Evolutionary conservation across 345 rosid genomes (phyloP), one percentile per base, ranked within the genome.

Genomic region (Conringia planisiliqua): DNA sequence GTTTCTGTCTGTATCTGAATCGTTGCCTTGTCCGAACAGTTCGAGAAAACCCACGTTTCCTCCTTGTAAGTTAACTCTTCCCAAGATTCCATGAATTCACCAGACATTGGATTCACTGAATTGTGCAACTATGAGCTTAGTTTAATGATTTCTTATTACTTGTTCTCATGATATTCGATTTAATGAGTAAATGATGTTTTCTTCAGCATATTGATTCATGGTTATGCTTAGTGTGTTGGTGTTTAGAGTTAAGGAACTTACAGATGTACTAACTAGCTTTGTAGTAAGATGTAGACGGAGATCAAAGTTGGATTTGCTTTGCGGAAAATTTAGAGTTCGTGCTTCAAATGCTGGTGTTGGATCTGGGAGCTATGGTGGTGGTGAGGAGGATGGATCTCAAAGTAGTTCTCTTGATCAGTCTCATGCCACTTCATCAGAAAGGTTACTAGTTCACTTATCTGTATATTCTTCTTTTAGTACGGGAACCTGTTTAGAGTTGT

Each of bases 301-400:
- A 78, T 46, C 82, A 46, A 80, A 75, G 52, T 66, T 79, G 78
- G 81, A 76, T 40, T 78, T 76, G 51, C 62, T 65, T 1, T 54
- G 76, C 44, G 38, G 77, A 70, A 78, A 50, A 12, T 65, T 85
- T 27, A 89, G 76, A 86, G 89, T 74, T 66, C 86, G 80, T 39
- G 92, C 93, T 70, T 87, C 97, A 47, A 81, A 85, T 77, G 79
- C 82, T 67, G 86, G 84, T 66, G 55, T 85, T 78, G 99, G 97
- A 50, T 85, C 97, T 18, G 96, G 87, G 51, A 86, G 87, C 70
- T 84, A 78, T 71, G 83, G 82, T 65, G 88, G 68, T 36, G 68
- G 74, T 66, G 87, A 88, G 56, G 92, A 89, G 38, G 83, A 83
- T 43, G 83, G 79, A 51, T 66, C 82, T 48, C 82, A 81, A 51